These are phyloP conservation scores for Physcomitrellopsis africana DNA, from an alignment of 225 moss, liverwort and hornwort genomes.

Conservation along the genomic window DNA sequence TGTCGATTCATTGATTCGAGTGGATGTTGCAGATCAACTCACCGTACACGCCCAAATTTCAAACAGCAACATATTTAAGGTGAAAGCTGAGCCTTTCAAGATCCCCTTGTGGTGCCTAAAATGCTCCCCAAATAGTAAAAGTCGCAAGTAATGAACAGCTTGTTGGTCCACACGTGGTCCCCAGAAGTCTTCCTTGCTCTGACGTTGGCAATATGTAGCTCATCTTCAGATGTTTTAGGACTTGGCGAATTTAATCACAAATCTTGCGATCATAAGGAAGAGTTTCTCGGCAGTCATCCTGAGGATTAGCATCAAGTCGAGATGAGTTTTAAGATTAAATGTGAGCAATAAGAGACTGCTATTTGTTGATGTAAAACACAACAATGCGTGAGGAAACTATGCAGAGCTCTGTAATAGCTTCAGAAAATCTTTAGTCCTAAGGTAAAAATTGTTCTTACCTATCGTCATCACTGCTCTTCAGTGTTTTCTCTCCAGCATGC, in stretches of 20 bases:
- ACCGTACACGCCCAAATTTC: slow-evolving; percentile 17
- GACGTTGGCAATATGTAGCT: slow-evolving; percentile 11
- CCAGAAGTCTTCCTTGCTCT: slow-evolving; percentile 5
- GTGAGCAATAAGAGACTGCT: not conserved
- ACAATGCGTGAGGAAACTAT: not conserved
- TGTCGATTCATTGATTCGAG: slow-evolving; percentile 11
- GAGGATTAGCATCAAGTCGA: slow-evolving; percentile 27
- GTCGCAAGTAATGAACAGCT: slow-evolving; percentile 18
- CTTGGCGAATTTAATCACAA: slow-evolving; percentile 55
- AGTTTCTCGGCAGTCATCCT: slow-evolving; percentile 68
- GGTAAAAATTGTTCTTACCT: slow-evolving; percentile 33
- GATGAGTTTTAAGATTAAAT: not conserved
- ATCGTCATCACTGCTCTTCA: slow-evolving; percentile 38
- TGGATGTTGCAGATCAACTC: slow-evolving; percentile 2
- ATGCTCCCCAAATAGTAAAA: not conserved
- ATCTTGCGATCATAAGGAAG: slow-evolving; percentile 59
- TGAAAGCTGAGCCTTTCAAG: slow-evolving; percentile 13
- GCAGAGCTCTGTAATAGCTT: not conserved
- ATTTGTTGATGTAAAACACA: not conserved
- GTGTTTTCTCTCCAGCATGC: slow-evolving; percentile 26
- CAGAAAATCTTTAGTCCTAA: not conserved
- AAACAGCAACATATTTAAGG: slow-evolving; percentile 18
- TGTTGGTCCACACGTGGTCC: slow-evolving; percentile 9
- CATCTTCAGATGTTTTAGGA: slow-evolving; percentile 38
- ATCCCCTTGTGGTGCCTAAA: not conserved